Conservation (phyloP, 2,329 filamentous ascomycete genomes). For the Ophiobolus disseminans region DNA sequence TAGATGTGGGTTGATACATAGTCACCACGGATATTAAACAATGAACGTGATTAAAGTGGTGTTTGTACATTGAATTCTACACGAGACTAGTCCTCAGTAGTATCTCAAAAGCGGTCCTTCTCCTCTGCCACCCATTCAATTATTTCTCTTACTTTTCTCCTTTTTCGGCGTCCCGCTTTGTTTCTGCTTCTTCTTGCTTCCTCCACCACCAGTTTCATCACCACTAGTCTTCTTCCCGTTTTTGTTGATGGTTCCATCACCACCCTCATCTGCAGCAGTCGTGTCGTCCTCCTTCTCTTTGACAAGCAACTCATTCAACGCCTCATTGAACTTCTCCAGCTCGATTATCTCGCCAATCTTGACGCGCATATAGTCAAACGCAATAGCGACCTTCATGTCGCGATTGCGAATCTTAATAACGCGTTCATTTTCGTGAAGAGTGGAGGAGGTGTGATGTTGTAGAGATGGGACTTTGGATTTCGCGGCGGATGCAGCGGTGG, state of each 20-base stretch:
- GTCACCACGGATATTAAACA: no score
- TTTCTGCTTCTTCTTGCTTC: constrained; percentile 32
- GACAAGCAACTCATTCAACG: constrained; percentile 64
- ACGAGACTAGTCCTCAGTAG: no score
- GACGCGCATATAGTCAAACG: constrained; percentile 81
- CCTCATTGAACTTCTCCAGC: constrained; percentile 68
- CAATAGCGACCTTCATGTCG: constrained; percentile 72
- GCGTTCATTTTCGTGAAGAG: constrained; percentile 24
- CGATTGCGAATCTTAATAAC: constrained; percentile 51
- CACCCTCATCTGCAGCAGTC: constrained; percentile 4
- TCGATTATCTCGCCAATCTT: constrained; percentile 73
- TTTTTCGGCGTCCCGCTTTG: constrained; percentile 20
- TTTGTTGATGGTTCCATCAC: constrained; percentile 23
- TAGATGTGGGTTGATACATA: no score
- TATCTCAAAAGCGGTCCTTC: no score
- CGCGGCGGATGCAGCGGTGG: constrained; percentile 11
- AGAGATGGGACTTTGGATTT: constrained; percentile 14
- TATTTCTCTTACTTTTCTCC: constrained; percentile 34
- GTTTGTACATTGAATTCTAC: no score
- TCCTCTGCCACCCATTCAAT: constrained; percentile 13
- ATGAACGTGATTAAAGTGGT: no score
- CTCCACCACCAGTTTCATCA: constrained; percentile 31
- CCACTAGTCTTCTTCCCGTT: constrained; percentile 41
- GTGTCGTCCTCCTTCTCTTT: constrained; percentile 32
- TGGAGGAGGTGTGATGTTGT: constrained; percentile 13